Percentiles rank a stretch among this genome's conserved stretches.
Conservation (phyloP, 306 rosid species). For the Gynostemma pentaphyllum region DNA sequence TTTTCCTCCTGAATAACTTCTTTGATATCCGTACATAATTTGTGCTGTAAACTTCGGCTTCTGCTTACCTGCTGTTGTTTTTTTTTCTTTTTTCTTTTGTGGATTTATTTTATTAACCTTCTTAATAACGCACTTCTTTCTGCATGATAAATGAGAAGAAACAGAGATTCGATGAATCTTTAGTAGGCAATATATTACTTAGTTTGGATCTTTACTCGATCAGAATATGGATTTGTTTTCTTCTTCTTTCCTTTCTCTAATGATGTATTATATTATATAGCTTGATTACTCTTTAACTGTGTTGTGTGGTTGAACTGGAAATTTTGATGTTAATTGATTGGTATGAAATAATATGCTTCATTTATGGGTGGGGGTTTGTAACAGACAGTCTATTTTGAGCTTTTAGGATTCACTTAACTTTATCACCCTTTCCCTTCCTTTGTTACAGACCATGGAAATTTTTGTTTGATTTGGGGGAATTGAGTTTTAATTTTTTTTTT, state of each 20-base stretch:
- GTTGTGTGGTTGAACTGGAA: neutral
- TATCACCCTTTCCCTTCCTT: neutral
- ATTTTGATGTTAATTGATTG: neutral
- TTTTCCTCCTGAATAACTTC: constrained; percentile 17
- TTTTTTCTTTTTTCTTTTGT: neutral
- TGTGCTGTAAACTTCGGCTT: constrained; percentile 6
- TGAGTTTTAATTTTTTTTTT: neutral
- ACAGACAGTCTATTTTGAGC: neutral
- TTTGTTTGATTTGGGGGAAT: neutral
- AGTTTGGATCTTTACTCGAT: neutral
- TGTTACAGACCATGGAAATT: too few species aligned
- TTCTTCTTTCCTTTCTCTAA: neutral
- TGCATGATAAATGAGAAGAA: neutral
- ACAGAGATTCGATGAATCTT: neutral
- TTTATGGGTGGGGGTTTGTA: neutral
- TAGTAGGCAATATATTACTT: neutral
- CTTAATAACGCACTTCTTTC: neutral
- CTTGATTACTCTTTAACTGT: neutral
- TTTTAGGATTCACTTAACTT: neutral
- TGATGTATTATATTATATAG: neutral
- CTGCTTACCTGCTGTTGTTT: neutral
- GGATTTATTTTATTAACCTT: constrained; percentile 6
- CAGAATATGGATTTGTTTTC: neutral
- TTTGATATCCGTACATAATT: constrained; percentile 6
- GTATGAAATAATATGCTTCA: neutral